A percentile compares a stretch with the other conserved stretches of the same genome.
Evolutionary conservation across 805 yeast species (phyloP).

Genomic region (Debaryomyces prosopidis): DNA sequence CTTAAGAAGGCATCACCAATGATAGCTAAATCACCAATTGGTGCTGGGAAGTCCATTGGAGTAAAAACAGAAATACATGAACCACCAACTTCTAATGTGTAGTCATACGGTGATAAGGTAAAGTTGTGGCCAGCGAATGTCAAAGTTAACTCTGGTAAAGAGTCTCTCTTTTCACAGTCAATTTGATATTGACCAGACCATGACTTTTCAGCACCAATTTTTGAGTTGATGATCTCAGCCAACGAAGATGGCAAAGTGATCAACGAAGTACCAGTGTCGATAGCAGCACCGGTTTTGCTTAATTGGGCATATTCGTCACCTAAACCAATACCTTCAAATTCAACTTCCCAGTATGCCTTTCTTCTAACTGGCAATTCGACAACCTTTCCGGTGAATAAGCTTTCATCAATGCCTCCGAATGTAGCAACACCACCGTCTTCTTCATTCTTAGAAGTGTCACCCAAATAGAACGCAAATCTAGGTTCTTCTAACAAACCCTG

Average conservation of each 20-base stretch:
- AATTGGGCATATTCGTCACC: slow-evolving; percentile 91
- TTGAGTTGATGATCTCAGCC: slow-evolving; percentile 92
- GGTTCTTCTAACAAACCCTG: slow-evolving; percentile 81
- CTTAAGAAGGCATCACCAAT: slow-evolving; percentile 97
- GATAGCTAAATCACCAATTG: slow-evolving; percentile 94
- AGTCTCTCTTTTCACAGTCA: slow-evolving; percentile 84
- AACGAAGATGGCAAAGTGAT: slow-evolving; percentile 92
- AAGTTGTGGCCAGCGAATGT: slow-evolving; percentile 89
- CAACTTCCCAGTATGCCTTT: slow-evolving; percentile 99
- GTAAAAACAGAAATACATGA: slow-evolving; percentile 96
- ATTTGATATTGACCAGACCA: slow-evolving; percentile 97
- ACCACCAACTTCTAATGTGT: slow-evolving; percentile 91
- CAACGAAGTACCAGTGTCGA: slow-evolving; percentile 97
- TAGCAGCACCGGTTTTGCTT: slow-evolving; percentile 88
- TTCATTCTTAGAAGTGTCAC: slow-evolving; percentile 67
- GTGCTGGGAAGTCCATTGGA: slow-evolving; percentile 96
- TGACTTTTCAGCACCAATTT: slow-evolving; percentile 95
- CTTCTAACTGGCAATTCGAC: slow-evolving; percentile 98
- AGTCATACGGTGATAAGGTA: slow-evolving; percentile 86
- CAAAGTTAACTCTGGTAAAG: slow-evolving; percentile 89
- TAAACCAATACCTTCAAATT: slow-evolving; percentile 83
- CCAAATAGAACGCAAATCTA: slow-evolving; percentile 88
- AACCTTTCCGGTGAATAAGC: slow-evolving; percentile 76
- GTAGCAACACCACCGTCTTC: slow-evolving; percentile 88
- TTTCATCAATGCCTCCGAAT: slow-evolving; percentile 88